Conservation (phyloP, 495 filamentous ascomycete species). For the Polyplosphaeria fusca region DNA sequence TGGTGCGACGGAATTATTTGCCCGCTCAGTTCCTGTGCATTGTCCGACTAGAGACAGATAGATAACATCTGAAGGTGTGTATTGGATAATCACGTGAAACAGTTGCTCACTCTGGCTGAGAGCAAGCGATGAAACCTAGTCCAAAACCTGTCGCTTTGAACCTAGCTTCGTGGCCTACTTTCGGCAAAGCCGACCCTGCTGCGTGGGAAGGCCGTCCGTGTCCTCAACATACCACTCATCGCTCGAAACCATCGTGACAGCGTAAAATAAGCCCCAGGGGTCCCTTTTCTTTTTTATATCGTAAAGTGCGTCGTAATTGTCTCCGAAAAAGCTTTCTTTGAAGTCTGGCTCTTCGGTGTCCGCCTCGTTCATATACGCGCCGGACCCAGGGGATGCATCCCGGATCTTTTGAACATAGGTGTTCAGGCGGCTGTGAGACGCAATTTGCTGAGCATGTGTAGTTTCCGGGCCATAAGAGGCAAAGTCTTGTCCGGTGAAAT, state of each 20-base stretch:
- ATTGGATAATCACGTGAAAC: too few relatives aligned
- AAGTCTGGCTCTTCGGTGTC: constrained; percentile 34
- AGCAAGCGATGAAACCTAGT: too few relatives aligned
- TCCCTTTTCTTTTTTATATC: constrained; percentile 54
- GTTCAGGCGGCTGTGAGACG: constrained; percentile 14
- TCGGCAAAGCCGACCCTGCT: constrained; percentile 28
- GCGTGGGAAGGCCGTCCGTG: constrained; percentile 21
- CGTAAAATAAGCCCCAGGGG: constrained; percentile 52
- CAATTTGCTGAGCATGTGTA: constrained; percentile 9
- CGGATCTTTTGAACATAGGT: constrained; percentile 17
- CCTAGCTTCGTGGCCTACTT: too few relatives aligned
- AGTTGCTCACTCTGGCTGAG: too few relatives aligned
- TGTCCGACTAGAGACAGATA: too few relatives aligned
- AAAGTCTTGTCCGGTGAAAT: constrained; percentile 24
- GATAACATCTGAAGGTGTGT: too few relatives aligned
- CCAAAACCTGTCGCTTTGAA: too few relatives aligned
- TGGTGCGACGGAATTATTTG: too few relatives aligned
- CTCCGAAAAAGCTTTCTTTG: constrained; percentile 24
- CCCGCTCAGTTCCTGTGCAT: too few relatives aligned
- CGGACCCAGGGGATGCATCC: constrained; percentile 21
- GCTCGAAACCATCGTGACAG: constrained; percentile 49
- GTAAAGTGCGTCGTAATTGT: constrained; percentile 43
- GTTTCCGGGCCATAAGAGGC: constrained; percentile 13
- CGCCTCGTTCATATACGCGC: constrained; percentile 36
- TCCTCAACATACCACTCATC: constrained; percentile 43